A percentile compares a stretch with the other conserved stretches of the same genome.
phyloP scores from a whole-genome alignment of 805 yeast genomes.

The Isabelozyma heimii region DNA sequence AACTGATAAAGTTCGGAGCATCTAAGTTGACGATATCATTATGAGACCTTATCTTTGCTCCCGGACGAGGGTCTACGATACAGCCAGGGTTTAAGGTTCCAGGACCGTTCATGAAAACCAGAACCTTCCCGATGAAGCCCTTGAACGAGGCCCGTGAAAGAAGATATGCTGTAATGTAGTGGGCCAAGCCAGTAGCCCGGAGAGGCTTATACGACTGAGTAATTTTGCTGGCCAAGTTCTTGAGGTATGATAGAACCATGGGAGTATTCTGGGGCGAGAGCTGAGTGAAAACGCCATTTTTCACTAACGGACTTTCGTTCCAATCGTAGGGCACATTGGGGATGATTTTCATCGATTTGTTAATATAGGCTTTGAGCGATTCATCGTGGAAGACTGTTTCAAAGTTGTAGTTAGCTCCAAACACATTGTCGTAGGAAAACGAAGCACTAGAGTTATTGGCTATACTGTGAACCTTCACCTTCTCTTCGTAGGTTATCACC shows the following conservation, averaged over 20 bases:
- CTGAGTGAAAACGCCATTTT: conserved; percentile 6
- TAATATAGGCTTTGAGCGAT: conserved; percentile 1
- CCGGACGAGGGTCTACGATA: conserved; percentile 16
- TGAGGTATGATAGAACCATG: conserved; percentile 4
- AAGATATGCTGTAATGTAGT: conserved; percentile 19
- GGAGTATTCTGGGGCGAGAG: conserved; percentile 3
- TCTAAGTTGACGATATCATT: conserved; percentile 27
- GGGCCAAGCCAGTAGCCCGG: conserved; percentile 36
- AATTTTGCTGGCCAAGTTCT: conserved; percentile 17
- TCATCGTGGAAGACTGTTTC: conserved; percentile 2
- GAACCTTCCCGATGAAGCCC: conserved; percentile 23
- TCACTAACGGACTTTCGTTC: conserved; percentile 8
- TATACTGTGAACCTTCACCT: conserved; percentile 20
- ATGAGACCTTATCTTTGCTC: conserved; percentile 30
- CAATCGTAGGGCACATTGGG: conserved; percentile 4
- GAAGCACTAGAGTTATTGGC: neutral
- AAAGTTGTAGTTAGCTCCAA: neutral
- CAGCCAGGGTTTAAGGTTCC: conserved; percentile 36
- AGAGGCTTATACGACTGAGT: conserved; percentile 27
- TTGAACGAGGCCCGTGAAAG: conserved; percentile 16
- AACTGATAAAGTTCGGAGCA: conserved; percentile 19
- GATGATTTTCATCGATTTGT: conserved; percentile 1
- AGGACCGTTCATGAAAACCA: conserved; percentile 37
- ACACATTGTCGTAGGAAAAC: conserved; percentile 4
- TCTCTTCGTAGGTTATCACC: conserved; percentile 27